Conservation (phyloP, 495 filamentous ascomycete species). For the Clohesyomyces aquaticus region DNA sequence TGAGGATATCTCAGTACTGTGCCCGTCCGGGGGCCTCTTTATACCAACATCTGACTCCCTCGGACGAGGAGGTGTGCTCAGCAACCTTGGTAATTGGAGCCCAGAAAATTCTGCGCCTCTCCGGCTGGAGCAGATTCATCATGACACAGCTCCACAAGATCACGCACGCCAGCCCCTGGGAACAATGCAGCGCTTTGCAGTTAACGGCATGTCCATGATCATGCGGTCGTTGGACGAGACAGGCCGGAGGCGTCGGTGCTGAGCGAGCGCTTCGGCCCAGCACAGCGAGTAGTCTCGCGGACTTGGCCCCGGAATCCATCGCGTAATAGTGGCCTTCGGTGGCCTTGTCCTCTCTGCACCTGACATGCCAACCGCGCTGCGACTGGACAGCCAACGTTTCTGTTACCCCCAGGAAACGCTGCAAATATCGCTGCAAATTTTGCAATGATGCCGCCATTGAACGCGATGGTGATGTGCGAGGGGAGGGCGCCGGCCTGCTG, state of each 20-base stretch:
- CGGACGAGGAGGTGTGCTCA: neutral
- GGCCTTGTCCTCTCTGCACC: slow-evolving; percentile 16
- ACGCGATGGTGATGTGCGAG: slow-evolving; percentile 4
- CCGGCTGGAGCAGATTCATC: slow-evolving; percentile 23
- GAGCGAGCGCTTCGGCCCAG: slow-evolving; percentile 10
- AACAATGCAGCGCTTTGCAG: slow-evolving; percentile 37
- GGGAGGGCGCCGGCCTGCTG: neutral
- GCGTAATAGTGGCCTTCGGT: slow-evolving; percentile 39
- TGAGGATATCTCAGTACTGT: neutral
- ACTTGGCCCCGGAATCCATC: slow-evolving; percentile 23
- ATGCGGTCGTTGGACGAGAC: slow-evolving; percentile 17
- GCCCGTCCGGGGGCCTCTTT: slow-evolving; percentile 6
- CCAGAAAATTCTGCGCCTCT: slow-evolving; percentile 28
- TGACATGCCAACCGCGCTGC: slow-evolving; percentile 26
- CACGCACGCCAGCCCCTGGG: slow-evolving; percentile 14
- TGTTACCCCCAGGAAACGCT: slow-evolving; percentile 41
- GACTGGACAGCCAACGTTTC: slow-evolving; percentile 38
- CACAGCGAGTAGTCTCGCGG: neutral
- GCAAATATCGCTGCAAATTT: slow-evolving; percentile 31
- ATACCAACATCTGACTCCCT: slow-evolving; percentile 22
- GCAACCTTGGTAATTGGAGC: slow-evolving; percentile 4
- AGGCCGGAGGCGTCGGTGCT: slow-evolving; percentile 6
- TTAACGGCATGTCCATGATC: slow-evolving; percentile 40
- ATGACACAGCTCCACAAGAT: slow-evolving; percentile 25
- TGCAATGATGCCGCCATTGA: slow-evolving; percentile 26